A percentile compares a stretch with the other conserved stretches of the same genome.
phyloP scores from a whole-genome alignment of 495 filamentous ascomycete species.

The Penicillium coprophilum region DNA sequence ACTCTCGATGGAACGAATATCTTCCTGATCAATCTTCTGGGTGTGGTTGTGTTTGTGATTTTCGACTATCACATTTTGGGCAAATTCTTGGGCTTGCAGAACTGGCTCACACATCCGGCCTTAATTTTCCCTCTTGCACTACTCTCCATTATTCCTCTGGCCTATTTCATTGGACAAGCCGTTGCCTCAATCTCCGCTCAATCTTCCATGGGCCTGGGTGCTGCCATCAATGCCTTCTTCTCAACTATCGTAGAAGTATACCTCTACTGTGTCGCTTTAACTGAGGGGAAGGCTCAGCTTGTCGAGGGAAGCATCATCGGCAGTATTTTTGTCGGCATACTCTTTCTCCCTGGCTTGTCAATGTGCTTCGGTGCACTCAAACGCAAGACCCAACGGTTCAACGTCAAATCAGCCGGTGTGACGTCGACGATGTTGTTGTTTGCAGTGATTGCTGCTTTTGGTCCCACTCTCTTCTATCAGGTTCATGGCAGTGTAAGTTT shows the following conservation, averaged over 20 bases:
- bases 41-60: conserved; percentile 85
- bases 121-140: conserved; percentile 84
- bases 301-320: conserved; percentile 97
- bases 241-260: conserved; percentile 99
- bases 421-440: conserved; percentile 99
- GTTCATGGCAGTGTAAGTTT: conserved; percentile 88
- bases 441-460: conserved; percentile 94
- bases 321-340: conserved; percentile 94
- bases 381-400: conserved; percentile 98
- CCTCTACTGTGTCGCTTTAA: conserved; percentile 93
- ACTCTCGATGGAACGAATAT: conserved; percentile 98
- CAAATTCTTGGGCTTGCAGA: conserved; percentile 63
- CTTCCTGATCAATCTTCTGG: conserved; percentile 95
- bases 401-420: conserved; percentile 93
- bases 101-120: conserved; percentile 71
- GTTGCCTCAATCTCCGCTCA: conserved; percentile 99
- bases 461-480: conserved; percentile 97
- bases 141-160: conserved; percentile 92
- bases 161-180: conserved; percentile 98
- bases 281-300: conserved; percentile 86
- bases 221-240: conserved; percentile 98
- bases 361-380: conserved; percentile 99
- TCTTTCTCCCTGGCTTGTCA: conserved; percentile 93
- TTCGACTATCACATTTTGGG: conserved; percentile 84
- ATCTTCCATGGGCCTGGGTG: conserved; percentile 99